phyloP scores from a whole-genome alignment of 2,329 filamentous ascomycete genomes.

The Aspergillus luchuensis region DNA sequence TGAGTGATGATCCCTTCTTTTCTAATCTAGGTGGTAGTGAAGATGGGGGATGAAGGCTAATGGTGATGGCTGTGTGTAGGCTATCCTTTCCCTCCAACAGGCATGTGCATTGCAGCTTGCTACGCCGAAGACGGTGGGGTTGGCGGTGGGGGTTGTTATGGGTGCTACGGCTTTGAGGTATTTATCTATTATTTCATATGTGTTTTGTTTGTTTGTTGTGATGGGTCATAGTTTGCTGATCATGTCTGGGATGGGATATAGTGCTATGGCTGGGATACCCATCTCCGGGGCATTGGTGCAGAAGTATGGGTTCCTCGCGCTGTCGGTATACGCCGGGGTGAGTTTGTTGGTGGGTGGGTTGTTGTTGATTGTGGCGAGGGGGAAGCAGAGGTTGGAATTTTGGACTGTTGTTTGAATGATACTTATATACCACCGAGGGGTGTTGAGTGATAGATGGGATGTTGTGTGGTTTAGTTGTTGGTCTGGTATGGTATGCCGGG shows the following conservation, averaged over 20 bases:
- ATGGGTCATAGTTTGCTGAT: no score
- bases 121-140: constrained; percentile 41
- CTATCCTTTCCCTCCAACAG: constrained; percentile 50
- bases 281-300: constrained; percentile 45
- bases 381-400: constrained; percentile 21
- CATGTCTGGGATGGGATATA: constrained; percentile 18
- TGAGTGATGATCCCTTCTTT: constrained; percentile 42
- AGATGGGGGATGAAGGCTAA: background rate
- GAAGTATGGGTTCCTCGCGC: constrained; percentile 44
- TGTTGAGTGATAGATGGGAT: background rate
- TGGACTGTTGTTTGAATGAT: constrained; percentile 14
- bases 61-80: constrained; percentile 29
- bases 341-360: constrained; percentile 36
- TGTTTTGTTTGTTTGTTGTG: no score
- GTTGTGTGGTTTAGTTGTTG: background rate
- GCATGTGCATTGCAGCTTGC: constrained; percentile 50
- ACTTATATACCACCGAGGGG: background rate
- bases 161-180: constrained; percentile 48
- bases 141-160: constrained; percentile 47
- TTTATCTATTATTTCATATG: background rate
- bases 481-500: background rate
- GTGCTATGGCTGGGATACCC: constrained; percentile 45
- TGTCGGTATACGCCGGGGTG: constrained; percentile 43
- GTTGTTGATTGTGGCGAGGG: constrained; percentile 26
- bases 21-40: constrained; percentile 31